phyloP scores from a whole-genome alignment of 805 yeast species.

The Candida insectorum region DNA sequence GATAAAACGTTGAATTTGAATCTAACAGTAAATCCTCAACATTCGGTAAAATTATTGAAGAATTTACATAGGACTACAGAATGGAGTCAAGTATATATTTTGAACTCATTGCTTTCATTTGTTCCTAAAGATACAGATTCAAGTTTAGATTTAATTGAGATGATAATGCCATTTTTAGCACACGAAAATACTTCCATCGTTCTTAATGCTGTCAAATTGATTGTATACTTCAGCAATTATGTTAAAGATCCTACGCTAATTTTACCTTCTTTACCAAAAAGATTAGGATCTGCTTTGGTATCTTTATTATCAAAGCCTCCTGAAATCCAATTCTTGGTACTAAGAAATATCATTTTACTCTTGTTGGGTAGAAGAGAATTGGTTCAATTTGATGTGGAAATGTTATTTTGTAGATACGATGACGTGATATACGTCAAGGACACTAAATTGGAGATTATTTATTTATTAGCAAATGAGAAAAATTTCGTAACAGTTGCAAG shows the following conservation, averaged over 20 bases:
- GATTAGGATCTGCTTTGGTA: constrained; percentile 66
- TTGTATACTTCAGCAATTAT: constrained; percentile 72
- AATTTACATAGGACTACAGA: constrained; percentile 43
- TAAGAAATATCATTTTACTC: constrained; percentile 75
- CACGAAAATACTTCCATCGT: constrained; percentile 82
- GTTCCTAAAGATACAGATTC: constrained; percentile 70
- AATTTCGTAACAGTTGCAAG: constrained; percentile 61
- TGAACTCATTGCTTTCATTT: constrained; percentile 62
- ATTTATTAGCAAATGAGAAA: constrained; percentile 64
- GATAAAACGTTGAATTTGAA: constrained; percentile 45
- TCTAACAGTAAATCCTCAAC: constrained; percentile 44
- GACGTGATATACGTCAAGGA: constrained; percentile 89
- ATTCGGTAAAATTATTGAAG: constrained; percentile 36
- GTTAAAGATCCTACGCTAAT: constrained; percentile 52
- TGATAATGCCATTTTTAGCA: constrained; percentile 65
- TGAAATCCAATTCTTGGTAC: constrained; percentile 78
- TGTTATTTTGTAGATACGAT: constrained; percentile 77
- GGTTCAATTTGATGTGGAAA: constrained; percentile 63
- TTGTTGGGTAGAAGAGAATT: constrained; percentile 64
- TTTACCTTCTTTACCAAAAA: constrained; percentile 52
- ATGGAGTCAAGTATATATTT: constrained; percentile 71
- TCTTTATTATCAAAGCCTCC: constrained; percentile 71
- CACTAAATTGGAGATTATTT: constrained; percentile 84
- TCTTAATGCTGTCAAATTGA: constrained; percentile 67
- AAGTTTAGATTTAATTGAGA: constrained; percentile 63